Evolutionary conservation across 306 rosid species (phyloP).

Genomic region (Hylodesmum podocarpum): DNA sequence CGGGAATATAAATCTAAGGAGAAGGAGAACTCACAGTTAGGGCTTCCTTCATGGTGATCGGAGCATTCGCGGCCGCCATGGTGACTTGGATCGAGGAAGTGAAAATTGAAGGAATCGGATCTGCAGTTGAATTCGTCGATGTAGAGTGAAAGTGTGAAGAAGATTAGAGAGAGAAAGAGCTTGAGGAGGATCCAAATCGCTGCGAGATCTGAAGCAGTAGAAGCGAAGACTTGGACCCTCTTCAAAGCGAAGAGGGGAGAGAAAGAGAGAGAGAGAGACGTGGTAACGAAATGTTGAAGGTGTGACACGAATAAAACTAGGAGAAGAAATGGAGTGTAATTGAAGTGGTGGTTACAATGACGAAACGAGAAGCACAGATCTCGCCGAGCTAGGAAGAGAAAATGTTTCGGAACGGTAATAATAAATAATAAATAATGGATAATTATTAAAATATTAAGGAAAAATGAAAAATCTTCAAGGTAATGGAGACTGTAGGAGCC

Average conservation of each 20-base stretch:
- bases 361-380: not conserved
- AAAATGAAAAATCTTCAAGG: not conserved
- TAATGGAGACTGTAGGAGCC: not conserved
- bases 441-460: not conserved
- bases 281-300: constrained; percentile 1
- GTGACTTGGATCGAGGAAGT: constrained; percentile 56
- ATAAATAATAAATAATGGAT: not conserved
- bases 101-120: constrained; percentile 43
- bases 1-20: not conserved
- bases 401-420: not conserved
- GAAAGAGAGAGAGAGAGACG: constrained; percentile 21
- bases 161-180: not conserved
- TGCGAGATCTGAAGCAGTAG: constrained; percentile 59
- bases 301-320: constrained; percentile 26
- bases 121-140: constrained; percentile 37
- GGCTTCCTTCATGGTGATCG: constrained; percentile 99
- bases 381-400: not conserved
- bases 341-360: not conserved
- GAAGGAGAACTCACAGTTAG: constrained; percentile 62
- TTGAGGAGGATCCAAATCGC: constrained; percentile 47
- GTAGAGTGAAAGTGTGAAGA: constrained; percentile 32
- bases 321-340: not conserved
- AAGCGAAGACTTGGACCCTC: constrained; percentile 49
- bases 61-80: constrained; percentile 99
- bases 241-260: constrained; percentile 23